Base-by-base conservation (phyloP, 2,329 filamentous ascomycete species). In the Xylaria sp. region DNA sequence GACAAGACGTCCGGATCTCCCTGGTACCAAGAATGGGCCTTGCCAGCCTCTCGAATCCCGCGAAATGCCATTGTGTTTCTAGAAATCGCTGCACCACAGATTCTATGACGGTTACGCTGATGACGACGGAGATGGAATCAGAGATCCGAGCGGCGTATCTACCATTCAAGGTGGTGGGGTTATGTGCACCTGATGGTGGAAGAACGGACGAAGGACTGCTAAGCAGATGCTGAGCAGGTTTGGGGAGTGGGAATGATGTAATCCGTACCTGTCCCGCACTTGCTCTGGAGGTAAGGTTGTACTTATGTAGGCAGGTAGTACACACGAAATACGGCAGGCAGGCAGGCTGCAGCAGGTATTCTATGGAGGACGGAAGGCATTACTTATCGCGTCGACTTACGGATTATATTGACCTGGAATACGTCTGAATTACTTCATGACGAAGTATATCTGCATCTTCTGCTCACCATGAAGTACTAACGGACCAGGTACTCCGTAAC, bases 21-120 rank as follows among this genome's bases (percentile, higher is more conserved):
- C 5, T 86, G 80, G 73, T 99, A 99, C 94, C 94, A 99, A 16
- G 86, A 88, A 46, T 90, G 90, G 19, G 93, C 92, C 73, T 97
- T 94, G 58, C 81, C 85, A 18, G 91, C 87, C 50, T 77, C 75
- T 57, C 81, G 75, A 2, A 68, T 74, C 48, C 72, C 72, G 55
- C 63, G 68, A 44, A 66, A 67, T 58, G 62, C 65, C 72, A 73
- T 74, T 34, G 16, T 66, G 35, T 13, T 34, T 34, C 10, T 16
- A 7, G 19, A n/a, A 39, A 2, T 30, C n/a, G 13, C 10, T 4
- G 19, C 6, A 47, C 35, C 7, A 19, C 39, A 8, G 54, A 30
- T n/a, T 34, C 7, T 42, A n/a, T 35, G 7, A 8, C 49, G 30
- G 10, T 34, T 9, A n/a, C 1, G 23, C 19, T 52, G 37, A 34